A percentile compares a stretch with the other conserved stretches of the same genome.
Evolutionary conservation across 202 grass and related monocot species (phyloP).

Genomic region (Elaeis oleifera): DNA sequence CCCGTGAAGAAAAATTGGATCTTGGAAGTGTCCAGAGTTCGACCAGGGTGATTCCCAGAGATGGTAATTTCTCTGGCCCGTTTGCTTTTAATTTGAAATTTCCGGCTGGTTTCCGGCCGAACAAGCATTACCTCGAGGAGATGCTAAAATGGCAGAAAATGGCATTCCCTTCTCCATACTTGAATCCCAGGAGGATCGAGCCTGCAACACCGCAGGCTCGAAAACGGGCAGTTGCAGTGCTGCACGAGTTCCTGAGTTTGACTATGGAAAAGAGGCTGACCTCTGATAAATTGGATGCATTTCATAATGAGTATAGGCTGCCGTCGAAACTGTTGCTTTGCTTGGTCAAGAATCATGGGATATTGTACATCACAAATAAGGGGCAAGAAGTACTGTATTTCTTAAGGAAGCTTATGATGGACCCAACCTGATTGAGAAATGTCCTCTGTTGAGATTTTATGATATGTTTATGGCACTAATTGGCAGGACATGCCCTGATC

Average conservation of each 20-base stretch:
- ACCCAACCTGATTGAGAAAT: constrained; percentile 53
- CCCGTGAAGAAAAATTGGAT: constrained; percentile 58
- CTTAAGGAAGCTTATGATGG: constrained; percentile 83
- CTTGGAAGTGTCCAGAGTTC: constrained; percentile 29
- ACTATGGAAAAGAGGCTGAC: constrained; percentile 62
- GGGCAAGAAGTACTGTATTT: constrained; percentile 70
- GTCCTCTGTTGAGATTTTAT: constrained; percentile 54
- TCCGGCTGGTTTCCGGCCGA: constrained; percentile 72
- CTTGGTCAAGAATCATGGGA: constrained; percentile 81
- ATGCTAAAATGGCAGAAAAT: constrained; percentile 85
- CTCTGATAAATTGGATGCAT: constrained; percentile 81
- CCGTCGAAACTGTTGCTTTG: constrained; percentile 65
- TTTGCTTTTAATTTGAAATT: constrained; percentile 84
- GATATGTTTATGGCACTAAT: constrained; percentile 67
- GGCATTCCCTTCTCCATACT: constrained; percentile 82
- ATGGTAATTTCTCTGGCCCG: constrained; percentile 65
- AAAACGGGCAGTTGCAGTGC: constrained; percentile 56
- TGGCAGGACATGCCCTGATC: constrained; percentile 34
- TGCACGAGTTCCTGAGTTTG: constrained; percentile 88
- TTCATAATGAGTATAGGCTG: constrained; percentile 64
- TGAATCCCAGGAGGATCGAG: constrained; percentile 56
- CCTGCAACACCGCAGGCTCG: constrained; percentile 58
- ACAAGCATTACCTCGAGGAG: constrained; percentile 69
- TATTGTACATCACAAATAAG: constrained; percentile 95
- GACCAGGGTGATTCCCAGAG: constrained; percentile 58